Percentiles rank a stretch among this genome's conserved stretches.
phyloP scores from a whole-genome alignment of 2,329 filamentous ascomycete genomes.

The Alternaria panax region DNA sequence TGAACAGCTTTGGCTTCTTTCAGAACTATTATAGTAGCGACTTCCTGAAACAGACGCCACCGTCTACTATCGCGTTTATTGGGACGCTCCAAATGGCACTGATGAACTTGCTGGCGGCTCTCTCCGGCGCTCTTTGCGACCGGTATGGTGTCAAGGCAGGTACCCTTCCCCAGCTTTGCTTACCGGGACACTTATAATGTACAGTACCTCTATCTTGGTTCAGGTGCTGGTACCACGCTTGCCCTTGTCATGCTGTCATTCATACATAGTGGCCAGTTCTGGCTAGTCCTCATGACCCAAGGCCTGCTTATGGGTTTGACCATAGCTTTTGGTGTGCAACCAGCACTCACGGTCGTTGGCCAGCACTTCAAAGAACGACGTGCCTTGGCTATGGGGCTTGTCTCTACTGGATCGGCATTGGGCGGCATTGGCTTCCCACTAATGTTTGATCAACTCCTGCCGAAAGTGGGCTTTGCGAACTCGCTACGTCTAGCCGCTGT shows the following conservation, averaged over 20 bases:
- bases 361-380: constrained; percentile 56
- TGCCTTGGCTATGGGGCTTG: constrained; percentile 54
- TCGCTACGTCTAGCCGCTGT: constrained; percentile 69
- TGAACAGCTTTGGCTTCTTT: constrained; percentile 56
- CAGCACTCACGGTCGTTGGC: constrained; percentile 50
- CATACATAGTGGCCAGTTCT: constrained; percentile 36
- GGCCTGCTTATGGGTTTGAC: constrained; percentile 55
- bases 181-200: constrained; percentile 4
- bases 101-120: constrained; percentile 62
- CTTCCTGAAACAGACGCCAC: constrained; percentile 41
- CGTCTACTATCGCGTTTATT: constrained; percentile 54
- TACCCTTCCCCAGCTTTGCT: constrained; percentile 8
- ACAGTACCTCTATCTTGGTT: constrained; percentile 39
- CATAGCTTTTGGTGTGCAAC: constrained; percentile 52
- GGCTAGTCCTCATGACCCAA: constrained; percentile 57
- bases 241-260: constrained; percentile 39
- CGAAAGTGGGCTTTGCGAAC: constrained; percentile 66
- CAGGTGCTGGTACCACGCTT: constrained; percentile 30
- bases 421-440: constrained; percentile 64
- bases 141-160: constrained; percentile 63
- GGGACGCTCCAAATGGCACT: constrained; percentile 53
- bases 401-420: constrained; percentile 51
- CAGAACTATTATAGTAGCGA: constrained; percentile 54
- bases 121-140: constrained; percentile 70
- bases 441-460: constrained; percentile 63